Conservation (phyloP, 331 rosid genomes). For the Telfairia occidentalis region DNA sequence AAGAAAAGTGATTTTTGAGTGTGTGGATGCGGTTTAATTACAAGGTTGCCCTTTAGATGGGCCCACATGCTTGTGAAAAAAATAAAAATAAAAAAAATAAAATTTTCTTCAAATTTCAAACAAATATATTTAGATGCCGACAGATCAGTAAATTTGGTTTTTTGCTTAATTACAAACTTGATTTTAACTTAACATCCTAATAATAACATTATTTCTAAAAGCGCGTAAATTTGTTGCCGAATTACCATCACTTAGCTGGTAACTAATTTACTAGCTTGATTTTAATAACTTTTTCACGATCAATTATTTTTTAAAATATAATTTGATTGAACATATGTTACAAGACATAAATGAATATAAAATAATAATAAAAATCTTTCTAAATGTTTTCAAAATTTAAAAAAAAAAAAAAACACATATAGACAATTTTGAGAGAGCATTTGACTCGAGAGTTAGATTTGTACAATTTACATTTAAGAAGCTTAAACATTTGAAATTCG, state of each 20-base stretch:
- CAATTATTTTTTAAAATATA: no score
- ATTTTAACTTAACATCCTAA: not conserved
- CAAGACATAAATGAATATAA: no score
- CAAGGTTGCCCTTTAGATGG: not conserved
- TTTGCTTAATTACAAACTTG: not conserved
- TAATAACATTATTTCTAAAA: not conserved
- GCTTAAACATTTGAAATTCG: no score
- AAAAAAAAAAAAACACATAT: no score
- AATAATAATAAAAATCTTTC: no score
- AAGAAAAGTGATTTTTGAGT: not conserved
- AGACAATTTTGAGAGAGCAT: no score
- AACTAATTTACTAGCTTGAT: no score
- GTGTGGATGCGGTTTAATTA: not conserved
- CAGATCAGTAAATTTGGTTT: not conserved
- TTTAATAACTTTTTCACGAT: no score
- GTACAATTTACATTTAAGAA: no score
- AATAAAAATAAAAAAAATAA: not conserved
- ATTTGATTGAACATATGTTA: no score
- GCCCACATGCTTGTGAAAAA: not conserved
- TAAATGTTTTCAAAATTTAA: no score
- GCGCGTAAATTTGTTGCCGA: not conserved
- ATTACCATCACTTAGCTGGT: not conserved
- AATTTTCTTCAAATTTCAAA: not conserved
- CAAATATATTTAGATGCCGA: conserved; percentile 2
- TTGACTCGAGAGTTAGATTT: no score